Base-by-base conservation (phyloP, 306 rosid genomes). In the Dryas drummondii region DNA sequence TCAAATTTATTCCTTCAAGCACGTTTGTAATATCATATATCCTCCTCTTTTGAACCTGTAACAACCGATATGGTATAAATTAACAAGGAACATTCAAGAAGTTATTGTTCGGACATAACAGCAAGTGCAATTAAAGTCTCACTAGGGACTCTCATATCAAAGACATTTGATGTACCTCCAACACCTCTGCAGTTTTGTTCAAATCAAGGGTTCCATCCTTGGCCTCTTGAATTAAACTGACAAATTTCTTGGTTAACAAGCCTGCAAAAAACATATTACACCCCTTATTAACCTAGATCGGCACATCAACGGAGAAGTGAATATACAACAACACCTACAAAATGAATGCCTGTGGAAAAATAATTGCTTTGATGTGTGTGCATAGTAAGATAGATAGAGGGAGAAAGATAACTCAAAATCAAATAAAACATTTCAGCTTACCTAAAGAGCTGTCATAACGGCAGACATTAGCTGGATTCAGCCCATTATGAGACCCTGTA, bases 1-100 rank as follows among this genome's bases (percentile, higher is more conserved):
- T 82, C 85, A 92, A 85, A 76, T 96, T 88, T 73, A 88, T 80
- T 74, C 97, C 97, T 84, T 92, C 97, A 54, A 92, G 96, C 69
- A 92, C 96, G 73, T 92, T 92, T 52, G 97, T 92, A 69, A 92
- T 92, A 76, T 89, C 97, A 81, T 92, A 90, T 69, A 92, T 92
- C 83, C 96, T 88, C 82, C 96, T 78, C 87, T 92, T 92, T 49
- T 88, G 91, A 57, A 91, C 97, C 97, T 89, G 84, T 42, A 68
- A 77, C 62, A 70, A 74, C 40, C 64, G 83, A 65, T 58, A 68
- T 51, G 54, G 71, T 54, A 66, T 59, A 62, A 54, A 67, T 41
- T 7, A 27, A 12, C n/a, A 5, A 48, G 22, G 65, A 71, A 15
- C 40, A 17, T 27, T 15, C 44, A 57, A n/a, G 47, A 41, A 9